Base-by-base conservation (phyloP, 345 rosid genomes). In the Boechera stricta region DNA sequence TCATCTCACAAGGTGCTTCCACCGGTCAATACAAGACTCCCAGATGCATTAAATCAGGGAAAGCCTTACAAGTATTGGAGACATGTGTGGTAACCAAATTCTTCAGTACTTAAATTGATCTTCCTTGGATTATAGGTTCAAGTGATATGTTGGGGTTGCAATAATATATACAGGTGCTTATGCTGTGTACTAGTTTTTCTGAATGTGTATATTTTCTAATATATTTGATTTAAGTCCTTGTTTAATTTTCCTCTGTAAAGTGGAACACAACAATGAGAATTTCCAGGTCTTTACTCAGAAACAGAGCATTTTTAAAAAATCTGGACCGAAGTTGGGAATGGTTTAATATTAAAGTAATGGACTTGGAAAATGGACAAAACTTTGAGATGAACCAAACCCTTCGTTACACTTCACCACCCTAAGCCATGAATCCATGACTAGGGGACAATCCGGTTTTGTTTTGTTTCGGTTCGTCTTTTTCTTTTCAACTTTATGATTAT, bases 1-100 rank as follows among this genome's bases (percentile, higher is more conserved):
- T 91, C 24, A 86, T 90, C 12, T 81, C 85, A 13, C 89, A 86
- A 69, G 98, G 98, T 7, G 90, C 97, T 53, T 94, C 98, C 1
- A 89, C 84, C n/a, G 91, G 91, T 76, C 98, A 94, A 68, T 94
- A 94, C 86, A 94, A 94, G 84, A 91, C 97, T 18, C 94, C 97
- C 3, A 89, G 97, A 74, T 91, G 96, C 85, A 88, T 94, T 75
- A 86, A 86, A 60, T 85, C 96, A 11, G 81, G 69, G 66, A 84
- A 79, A 65, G 88, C 93, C 13, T 73, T 89, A 2, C 64, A 81
- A 57, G 77, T 87, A 35, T 77, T 94, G 75, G 88, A 90, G 70
- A 80, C 87, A 0, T 86, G 84, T 69, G 93, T 91, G 10, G 76
- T 85, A 21, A 86, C 82, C 45, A 85, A 79, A 61, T 87, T 84